Percentiles rank a stretch among this genome's conserved stretches.
Evolutionary conservation across 805 yeast genomes (phyloP).

Genomic region (Candida sphagnicola): DNA sequence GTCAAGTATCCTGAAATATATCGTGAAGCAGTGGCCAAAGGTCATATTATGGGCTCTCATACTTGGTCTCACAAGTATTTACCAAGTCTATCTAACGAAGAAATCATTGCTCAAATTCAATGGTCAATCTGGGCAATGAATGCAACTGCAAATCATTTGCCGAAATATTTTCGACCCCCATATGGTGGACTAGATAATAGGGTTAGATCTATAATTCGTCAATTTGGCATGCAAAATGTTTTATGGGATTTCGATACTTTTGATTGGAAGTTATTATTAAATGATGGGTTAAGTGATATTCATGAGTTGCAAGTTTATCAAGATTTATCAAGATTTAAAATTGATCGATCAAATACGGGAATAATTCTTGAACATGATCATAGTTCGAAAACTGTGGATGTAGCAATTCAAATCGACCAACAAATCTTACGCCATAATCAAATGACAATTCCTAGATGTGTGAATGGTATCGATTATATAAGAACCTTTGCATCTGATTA

Average conservation of each 20-base stretch:
- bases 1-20: conserved; percentile 75
- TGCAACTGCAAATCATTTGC: conserved; percentile 83
- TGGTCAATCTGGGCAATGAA: conserved; percentile 99
- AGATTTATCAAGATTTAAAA: conserved; percentile 55
- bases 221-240: conserved; percentile 83
- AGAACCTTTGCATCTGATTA: conserved; percentile 21
- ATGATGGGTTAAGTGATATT: conserved; percentile 24
- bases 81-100: conserved; percentile 73
- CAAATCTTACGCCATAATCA: conserved; percentile 58
- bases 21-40: conserved; percentile 47
- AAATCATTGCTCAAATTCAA: conserved; percentile 81
- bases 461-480: conserved; percentile 61
- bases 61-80: conserved; percentile 91
- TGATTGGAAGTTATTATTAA: conserved; percentile 72
- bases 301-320: conserved; percentile 49
- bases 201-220: conserved; percentile 71
- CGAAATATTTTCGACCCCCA: conserved; percentile 95
- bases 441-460: conserved; percentile 76
- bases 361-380: conserved; percentile 87
- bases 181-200: conserved; percentile 93
- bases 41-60: conserved; percentile 83
- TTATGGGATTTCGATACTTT: conserved; percentile 90
- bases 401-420: conserved; percentile 53
- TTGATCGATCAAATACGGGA: conserved; percentile 39
- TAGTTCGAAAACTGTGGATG: conserved; percentile 57